phyloP scores from a whole-genome alignment of 2,329 filamentous ascomycete species.

The Nemania bipapillata region DNA sequence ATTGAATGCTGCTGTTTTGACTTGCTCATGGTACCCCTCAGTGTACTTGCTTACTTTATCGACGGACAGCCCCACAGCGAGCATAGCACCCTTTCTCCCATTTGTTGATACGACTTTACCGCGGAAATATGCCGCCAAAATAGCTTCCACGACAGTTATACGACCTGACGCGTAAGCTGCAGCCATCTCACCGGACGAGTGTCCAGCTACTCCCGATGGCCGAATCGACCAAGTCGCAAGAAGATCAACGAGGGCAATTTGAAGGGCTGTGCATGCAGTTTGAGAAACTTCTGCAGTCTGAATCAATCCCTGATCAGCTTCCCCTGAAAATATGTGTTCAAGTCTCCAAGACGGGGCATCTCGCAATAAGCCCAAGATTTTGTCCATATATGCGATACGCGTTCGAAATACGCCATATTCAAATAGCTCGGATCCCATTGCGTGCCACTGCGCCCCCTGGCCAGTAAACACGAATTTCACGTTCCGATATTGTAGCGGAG shows the following conservation, averaged over 20 bases:
- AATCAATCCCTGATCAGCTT: slow-evolving; percentile 30
- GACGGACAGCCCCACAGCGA: slow-evolving; percentile 32
- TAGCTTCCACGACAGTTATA: slow-evolving; percentile 35
- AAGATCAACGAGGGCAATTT: slow-evolving; percentile 53
- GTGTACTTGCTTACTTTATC: neutral
- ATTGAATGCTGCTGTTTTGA: neutral
- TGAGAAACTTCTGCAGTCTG: slow-evolving; percentile 43
- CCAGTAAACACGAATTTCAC: slow-evolving; percentile 41
- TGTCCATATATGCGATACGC: slow-evolving; percentile 34
- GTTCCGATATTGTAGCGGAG: neutral
- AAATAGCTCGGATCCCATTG: slow-evolving; percentile 44
- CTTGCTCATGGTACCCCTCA: too few species aligned
- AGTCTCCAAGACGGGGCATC: too few species aligned
- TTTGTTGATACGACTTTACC: slow-evolving; percentile 22
- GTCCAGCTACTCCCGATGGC: slow-evolving; percentile 54
- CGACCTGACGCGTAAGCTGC: slow-evolving; percentile 48
- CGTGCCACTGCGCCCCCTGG: slow-evolving; percentile 51
- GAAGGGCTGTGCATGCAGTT: slow-evolving; percentile 49
- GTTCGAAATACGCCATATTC: slow-evolving; percentile 28
- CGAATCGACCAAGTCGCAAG: slow-evolving; percentile 49
- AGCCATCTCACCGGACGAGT: slow-evolving; percentile 51
- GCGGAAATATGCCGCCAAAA: slow-evolving; percentile 39
- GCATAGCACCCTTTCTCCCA: slow-evolving; percentile 26
- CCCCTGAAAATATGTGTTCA: too few species aligned
- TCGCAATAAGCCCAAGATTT: slow-evolving; percentile 15